Evolutionary conservation across 495 filamentous ascomycete species (phyloP).

Genomic region (Hyaloscypha variabilis): DNA sequence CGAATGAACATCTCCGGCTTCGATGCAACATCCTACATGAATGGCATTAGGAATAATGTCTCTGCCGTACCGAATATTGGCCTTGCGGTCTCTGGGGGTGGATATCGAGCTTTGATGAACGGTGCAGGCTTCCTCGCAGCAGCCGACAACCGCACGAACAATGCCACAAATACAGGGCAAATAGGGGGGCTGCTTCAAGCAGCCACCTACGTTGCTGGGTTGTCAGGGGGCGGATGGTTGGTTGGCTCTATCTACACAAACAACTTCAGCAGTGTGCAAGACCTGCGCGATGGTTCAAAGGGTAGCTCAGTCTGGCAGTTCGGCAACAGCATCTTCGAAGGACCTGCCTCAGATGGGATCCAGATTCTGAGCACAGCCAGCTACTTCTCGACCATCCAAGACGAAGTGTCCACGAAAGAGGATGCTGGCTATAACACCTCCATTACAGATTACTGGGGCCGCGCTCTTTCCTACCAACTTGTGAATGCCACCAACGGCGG

Average conservation of each 20-base stretch:
- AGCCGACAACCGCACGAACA: slow-evolving; percentile 75
- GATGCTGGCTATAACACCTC: slow-evolving; percentile 74
- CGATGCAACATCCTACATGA: slow-evolving; percentile 73
- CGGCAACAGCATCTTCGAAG: slow-evolving; percentile 73
- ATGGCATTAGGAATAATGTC: slow-evolving; percentile 49
- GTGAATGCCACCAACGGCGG: slow-evolving; percentile 79
- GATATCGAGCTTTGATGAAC: slow-evolving; percentile 86
- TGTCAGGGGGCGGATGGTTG: slow-evolving; percentile 89
- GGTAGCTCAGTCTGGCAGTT: slow-evolving; percentile 74
- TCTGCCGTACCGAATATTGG: slow-evolving; percentile 66
- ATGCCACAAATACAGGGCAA: slow-evolving; percentile 65
- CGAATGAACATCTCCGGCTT: slow-evolving; percentile 75
- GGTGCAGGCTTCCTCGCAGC: slow-evolving; percentile 88
- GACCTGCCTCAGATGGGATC: slow-evolving; percentile 53
- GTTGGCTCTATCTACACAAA: slow-evolving; percentile 85
- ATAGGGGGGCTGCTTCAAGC: slow-evolving; percentile 86
- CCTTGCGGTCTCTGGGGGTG: slow-evolving; percentile 68
- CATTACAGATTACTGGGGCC: slow-evolving; percentile 87
- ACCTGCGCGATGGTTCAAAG: slow-evolving; percentile 57
- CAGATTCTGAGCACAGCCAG: slow-evolving; percentile 49
- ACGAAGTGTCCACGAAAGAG: slow-evolving; percentile 65
- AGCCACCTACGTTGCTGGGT: slow-evolving; percentile 80
- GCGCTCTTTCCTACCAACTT: slow-evolving; percentile 82
- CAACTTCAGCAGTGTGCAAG: slow-evolving; percentile 79
- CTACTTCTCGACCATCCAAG: slow-evolving; percentile 69